These are phyloP conservation scores for Carallia pectinifolia DNA, from an alignment of 345 rosid genomes.

Conservation along the genomic window DNA sequence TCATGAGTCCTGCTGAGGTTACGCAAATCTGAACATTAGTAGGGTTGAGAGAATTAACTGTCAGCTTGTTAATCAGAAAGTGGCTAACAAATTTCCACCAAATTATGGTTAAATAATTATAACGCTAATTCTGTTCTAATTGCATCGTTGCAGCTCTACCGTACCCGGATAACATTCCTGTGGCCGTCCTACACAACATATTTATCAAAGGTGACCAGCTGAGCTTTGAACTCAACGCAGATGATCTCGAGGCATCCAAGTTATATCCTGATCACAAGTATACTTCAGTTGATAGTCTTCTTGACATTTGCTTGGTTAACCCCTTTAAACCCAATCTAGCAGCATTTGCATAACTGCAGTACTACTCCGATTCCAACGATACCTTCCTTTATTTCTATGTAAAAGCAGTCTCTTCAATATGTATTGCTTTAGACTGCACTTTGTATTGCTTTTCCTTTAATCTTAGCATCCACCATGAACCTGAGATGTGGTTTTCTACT, in stretches of 20 bases:
- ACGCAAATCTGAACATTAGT: too few relatives aligned
- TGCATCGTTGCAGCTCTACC: slow-evolving; percentile 16
- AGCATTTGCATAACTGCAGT: slow-evolving; percentile 16
- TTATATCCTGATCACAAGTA: slow-evolving; percentile 36
- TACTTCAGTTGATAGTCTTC: slow-evolving; percentile 33
- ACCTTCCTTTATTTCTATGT: not conserved
- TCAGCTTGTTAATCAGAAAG: too few relatives aligned
- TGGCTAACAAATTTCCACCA: too few relatives aligned
- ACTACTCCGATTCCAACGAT: not conserved
- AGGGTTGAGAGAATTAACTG: too few relatives aligned
- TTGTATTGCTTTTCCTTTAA: not conserved
- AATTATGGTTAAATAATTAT: too few relatives aligned
- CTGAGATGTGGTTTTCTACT: too few relatives aligned
- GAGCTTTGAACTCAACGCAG: slow-evolving; percentile 29
- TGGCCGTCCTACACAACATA: slow-evolving; percentile 36
- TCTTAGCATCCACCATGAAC: too few relatives aligned
- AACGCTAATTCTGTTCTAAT: too few relatives aligned
- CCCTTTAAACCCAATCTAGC: slow-evolving; percentile 31
- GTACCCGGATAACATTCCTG: slow-evolving; percentile 28
- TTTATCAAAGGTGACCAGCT: slow-evolving; percentile 41
- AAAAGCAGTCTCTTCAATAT: too few relatives aligned
- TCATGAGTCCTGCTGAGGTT: too few relatives aligned
- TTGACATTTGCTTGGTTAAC: slow-evolving; percentile 28
- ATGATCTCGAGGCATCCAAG: slow-evolving; percentile 39
- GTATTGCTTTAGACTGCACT: too few relatives aligned